Evolutionary conservation across 108 stramenopile genomes (phyloP).

Genomic region (Skeletonema marinoi): DNA sequence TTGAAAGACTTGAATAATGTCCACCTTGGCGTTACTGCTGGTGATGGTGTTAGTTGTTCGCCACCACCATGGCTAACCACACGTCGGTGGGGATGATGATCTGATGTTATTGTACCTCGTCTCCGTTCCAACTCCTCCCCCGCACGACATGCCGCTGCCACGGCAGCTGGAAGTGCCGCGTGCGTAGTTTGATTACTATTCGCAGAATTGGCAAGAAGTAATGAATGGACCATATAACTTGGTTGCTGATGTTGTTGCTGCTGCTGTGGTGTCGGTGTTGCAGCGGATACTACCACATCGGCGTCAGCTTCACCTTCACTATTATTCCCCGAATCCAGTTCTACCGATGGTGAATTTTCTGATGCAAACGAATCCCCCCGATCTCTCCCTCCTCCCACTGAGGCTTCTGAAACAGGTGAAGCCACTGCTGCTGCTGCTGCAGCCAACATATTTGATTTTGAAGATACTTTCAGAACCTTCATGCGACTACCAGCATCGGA

Average conservation of each 20-base stretch:
- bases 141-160: constrained; percentile 45
- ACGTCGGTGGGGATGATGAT: neutral
- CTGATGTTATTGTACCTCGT: neutral
- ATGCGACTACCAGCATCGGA: constrained; percentile 4
- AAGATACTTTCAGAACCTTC: neutral
- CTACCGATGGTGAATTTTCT: neutral
- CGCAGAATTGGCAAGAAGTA: neutral
- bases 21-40: neutral
- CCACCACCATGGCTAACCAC: neutral
- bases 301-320: neutral
- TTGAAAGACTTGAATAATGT: neutral
- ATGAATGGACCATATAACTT: neutral
- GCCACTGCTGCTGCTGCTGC: neutral
- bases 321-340: neutral
- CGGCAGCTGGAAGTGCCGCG: constrained; percentile 28
- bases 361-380: neutral
- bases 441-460: neutral
- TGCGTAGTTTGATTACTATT: constrained; percentile 15
- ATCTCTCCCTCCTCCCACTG: neutral
- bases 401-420: neutral
- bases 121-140: constrained; percentile 39
- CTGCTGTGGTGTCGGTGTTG: neutral
- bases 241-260: neutral
- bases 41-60: neutral
- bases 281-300: neutral